Evolutionary conservation across 169 alveolate genomes (phyloP).

Genomic region (Cryptosporidium ryanae): DNA sequence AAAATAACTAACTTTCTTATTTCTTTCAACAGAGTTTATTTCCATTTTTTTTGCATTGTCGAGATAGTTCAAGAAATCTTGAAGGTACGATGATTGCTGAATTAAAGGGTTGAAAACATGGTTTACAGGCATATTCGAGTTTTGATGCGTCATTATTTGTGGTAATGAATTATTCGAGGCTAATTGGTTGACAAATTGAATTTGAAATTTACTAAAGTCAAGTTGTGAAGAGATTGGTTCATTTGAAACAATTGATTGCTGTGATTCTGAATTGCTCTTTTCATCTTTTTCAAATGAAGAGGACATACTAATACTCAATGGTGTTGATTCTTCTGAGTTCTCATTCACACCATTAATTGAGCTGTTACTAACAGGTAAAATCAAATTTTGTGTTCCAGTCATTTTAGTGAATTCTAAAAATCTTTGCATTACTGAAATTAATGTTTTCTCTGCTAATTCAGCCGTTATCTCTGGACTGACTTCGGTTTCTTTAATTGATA

Average conservation of each 20-base stretch:
- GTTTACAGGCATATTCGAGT: conserved; percentile 13
- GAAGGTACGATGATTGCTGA: conserved; percentile 29
- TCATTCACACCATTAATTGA: neutral
- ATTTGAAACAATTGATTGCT: conserved; percentile 18
- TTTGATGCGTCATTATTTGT: conserved; percentile 39
- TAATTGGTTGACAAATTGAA: conserved; percentile 31
- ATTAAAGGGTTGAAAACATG: conserved; percentile 19
- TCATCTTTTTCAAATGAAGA: conserved; percentile 23
- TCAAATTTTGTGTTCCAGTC: conserved; percentile 31
- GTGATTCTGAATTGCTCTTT: conserved; percentile 12
- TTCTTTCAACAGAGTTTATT: conserved; percentile 8
- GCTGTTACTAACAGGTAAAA: neutral
- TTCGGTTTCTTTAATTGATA: conserved; percentile 16
- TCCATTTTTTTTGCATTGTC: conserved; percentile 37
- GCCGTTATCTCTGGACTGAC: conserved; percentile 30
- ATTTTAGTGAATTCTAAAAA: conserved; percentile 46
- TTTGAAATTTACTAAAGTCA: conserved; percentile 38
- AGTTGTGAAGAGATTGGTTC: conserved; percentile 52
- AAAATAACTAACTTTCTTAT: neutral
- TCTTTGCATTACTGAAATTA: conserved; percentile 69
- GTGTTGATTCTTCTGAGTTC: conserved; percentile 35
- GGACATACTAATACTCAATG: conserved; percentile 8
- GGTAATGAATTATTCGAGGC: conserved; percentile 13
- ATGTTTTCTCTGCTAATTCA: conserved; percentile 60
- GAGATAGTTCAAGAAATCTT: conserved; percentile 45